Base-by-base conservation (phyloP, 805 yeast genomes). In the Pichia phayaonensis region DNA sequence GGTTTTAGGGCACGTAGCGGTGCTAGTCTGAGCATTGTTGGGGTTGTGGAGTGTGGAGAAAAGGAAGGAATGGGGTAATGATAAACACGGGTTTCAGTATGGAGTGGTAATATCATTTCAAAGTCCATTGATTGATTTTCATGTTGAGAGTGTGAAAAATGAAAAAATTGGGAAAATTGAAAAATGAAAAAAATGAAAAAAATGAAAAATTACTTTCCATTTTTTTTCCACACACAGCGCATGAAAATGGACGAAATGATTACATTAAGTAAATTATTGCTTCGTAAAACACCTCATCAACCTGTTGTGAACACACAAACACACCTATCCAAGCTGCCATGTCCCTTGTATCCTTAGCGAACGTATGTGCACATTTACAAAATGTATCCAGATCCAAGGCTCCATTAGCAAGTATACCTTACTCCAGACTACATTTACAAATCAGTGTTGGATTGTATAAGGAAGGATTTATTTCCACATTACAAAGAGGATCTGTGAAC, bases 331-430 rank as follows among this genome's bases (percentile, higher is more conserved):
- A 5, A 18, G 1, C 8, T 2, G 13, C 22, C 49, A 90, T 92
- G 97, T 90, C 97, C 31, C 74, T 90, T 49, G 95, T 86, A 46
- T 84, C 83, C 57, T 75, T 94, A 54, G 94, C 92, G 15, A 79
- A 89, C 70, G 75, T 86, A 42, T 87, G 96, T 63, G 82, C 95
- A 22, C 98, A 92, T 64, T 65, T 94, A 55, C 95, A 89, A 67
- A 94, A 94, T 69, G 88, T 92, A 59, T 76, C 87, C 16, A 77
- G 84, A 65, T 92, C 87, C 45, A 80, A 80, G 61, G 70, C 81
- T 42, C 76, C 92, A 12, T 66, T 84, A 52, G 88, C 97, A 0
- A 78, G 89, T 20, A 77, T 94, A 20, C 97, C 96, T 24, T 86
- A 83, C 72, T 79, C 90, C 15, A 82, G 84, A 59, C 72, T 89